These are phyloP conservation scores for Lagenaria siceraria DNA, from an alignment of 306 rosid species.

Conservation along the genomic window DNA sequence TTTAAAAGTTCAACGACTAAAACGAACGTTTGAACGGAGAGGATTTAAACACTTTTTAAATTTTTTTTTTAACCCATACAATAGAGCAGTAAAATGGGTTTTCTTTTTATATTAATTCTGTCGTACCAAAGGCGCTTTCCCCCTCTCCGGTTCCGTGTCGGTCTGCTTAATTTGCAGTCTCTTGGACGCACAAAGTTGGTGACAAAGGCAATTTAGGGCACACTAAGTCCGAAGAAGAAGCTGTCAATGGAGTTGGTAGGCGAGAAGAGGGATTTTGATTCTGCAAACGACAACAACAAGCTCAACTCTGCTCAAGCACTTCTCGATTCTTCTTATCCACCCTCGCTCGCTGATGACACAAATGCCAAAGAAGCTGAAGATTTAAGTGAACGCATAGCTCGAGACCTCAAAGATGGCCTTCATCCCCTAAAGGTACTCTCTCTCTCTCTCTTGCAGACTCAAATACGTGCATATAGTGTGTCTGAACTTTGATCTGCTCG, in stretches of 20 bases:
- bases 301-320: slow-evolving; percentile 3
- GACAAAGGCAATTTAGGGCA: slow-evolving; percentile 13
- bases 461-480: neutral
- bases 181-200: neutral
- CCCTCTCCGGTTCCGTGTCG: neutral
- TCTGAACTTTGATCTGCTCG: neutral
- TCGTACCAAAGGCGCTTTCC: neutral
- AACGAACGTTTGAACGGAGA: too few species aligned
- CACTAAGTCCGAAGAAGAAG: neutral
- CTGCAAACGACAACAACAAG: slow-evolving; percentile 6
- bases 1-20: too few species aligned
- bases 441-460: neutral
- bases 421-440: slow-evolving; percentile 39
- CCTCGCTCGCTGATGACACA: neutral
- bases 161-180: neutral
- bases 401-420: slow-evolving; percentile 39
- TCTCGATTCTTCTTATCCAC: slow-evolving; percentile 11
- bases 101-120: neutral
- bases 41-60: too few species aligned
- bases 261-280: slow-evolving; percentile 29
- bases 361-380: slow-evolving; percentile 20
- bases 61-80: too few species aligned
- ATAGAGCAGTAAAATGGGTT: too few species aligned
- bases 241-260: slow-evolving; percentile 25
- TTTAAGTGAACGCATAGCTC: slow-evolving; percentile 29